A percentile compares a stretch with the other conserved stretches of the same genome.
These are phyloP conservation scores for Diplotaxis tenuifolia DNA, from an alignment of 345 rosid genomes.

Conservation along the genomic window DNA sequence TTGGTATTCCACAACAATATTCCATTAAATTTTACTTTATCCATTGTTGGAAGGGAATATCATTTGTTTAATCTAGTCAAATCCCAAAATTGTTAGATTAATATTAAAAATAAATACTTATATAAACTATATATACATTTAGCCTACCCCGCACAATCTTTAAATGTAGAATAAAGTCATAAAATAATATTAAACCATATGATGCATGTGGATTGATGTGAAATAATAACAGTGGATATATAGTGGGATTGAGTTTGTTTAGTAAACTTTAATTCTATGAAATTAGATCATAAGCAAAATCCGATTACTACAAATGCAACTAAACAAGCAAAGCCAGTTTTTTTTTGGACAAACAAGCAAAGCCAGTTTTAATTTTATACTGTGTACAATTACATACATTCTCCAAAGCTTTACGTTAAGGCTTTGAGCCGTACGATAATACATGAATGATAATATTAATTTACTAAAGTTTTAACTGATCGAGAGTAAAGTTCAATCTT, in stretches of 20 bases:
- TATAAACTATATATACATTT: background rate
- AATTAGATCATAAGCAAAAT: background rate
- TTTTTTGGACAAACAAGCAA: background rate
- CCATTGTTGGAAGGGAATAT: conserved; percentile 25
- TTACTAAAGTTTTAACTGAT: background rate
- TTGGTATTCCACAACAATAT: conserved; percentile 19
- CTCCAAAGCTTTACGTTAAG: background rate
- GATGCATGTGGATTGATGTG: background rate
- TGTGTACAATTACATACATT: background rate
- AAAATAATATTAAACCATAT: background rate
- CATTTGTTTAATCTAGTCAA: conserved; percentile 9
- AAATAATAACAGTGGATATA: background rate
- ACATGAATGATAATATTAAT: conserved; percentile 10
- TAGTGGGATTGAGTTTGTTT: background rate
- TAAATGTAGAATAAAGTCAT: background rate
- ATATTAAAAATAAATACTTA: background rate
- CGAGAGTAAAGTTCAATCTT: background rate
- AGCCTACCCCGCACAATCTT: background rate
- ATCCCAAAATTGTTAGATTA: background rate
- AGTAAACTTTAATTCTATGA: background rate
- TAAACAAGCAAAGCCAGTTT: background rate
- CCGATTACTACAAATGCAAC: background rate
- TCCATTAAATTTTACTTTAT: background rate
- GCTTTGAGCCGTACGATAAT: background rate
- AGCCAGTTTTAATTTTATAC: background rate